Evolutionary conservation across 106 monocot genomes (phyloP), one percentile per base, ranked within the genome.

Genomic region (Acorus gramineus): DNA sequence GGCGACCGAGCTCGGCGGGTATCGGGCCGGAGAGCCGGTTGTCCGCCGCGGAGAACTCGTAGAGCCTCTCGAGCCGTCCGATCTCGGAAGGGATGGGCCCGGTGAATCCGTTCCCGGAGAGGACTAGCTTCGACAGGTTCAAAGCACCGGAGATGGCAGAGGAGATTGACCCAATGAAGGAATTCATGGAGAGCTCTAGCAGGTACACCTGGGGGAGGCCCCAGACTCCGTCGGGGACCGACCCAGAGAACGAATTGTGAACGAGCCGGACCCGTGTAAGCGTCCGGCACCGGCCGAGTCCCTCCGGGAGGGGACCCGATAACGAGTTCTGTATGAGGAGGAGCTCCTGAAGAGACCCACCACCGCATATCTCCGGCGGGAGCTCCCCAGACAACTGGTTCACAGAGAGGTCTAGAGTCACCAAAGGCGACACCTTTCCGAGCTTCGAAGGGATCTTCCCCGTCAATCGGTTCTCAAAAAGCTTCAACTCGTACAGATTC

Each of bases 311-410:
- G 4, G 46, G 8, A 2, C 89, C 89, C 8, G 73, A 64, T 46
- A 93, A 66, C 67, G 47, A 51, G 61, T 93, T 93, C 5, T 72
- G 50, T 11, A 89, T 66, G 44, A 86, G 49, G 52, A 89, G 77
- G 14, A 93, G 58, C 10, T 74, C 73, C 62, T 79, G 48, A 3
- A 93, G 60, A 8, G 47, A 14, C 3, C 85, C 89, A 47, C 67
- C 70, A 13, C 77, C 78, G 62, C 93, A 93, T 7, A 93, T 55
- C 3, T 69, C 69, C 11, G 78, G 55, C 4, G 94, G 86, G 50
- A 95, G 84, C 68, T 78, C 66, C 0, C 90, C 95, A 13, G 87
- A 68, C 66, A 96, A 62, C 8, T 44, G 54, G n/a, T 90, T 96
- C 46, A 62, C 14, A 0, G 95, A 86, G 4, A 90, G 49, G 62